These are phyloP conservation scores for Chrysochromulina parva DNA, from an alignment of 78 protist genomes.

Conservation along the genomic window DNA sequence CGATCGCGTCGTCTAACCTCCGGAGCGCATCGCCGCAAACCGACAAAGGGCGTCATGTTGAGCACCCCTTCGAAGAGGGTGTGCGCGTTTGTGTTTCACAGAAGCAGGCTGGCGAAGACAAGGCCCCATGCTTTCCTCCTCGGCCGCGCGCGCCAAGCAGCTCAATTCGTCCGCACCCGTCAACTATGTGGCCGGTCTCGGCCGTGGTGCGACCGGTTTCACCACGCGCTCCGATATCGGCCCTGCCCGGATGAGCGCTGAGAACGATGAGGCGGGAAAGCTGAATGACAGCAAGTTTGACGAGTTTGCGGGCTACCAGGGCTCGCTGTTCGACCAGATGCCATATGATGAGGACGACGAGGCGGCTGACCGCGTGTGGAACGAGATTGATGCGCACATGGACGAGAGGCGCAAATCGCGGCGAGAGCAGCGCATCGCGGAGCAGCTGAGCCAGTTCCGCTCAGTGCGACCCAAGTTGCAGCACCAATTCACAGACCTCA, in stretches of 20 bases:
- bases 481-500: conserved; percentile 80
- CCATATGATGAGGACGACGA: conserved; percentile 67
- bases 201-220: conserved; percentile 93
- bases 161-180: not conserved
- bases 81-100: no score
- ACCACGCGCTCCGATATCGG: conserved; percentile 94
- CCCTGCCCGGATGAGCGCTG: conserved; percentile 29
- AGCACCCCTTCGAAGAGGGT: no score
- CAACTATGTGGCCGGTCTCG: conserved; percentile 86
- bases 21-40: no score
- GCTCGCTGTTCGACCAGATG: conserved; percentile 47
- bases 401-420: conserved; percentile 38
- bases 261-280: not conserved
- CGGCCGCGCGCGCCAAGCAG: not conserved
- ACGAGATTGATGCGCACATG: conserved; percentile 35
- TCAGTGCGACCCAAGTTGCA: conserved; percentile 73
- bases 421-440: conserved; percentile 34
- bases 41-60: no score
- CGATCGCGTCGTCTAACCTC: no score
- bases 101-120: no score
- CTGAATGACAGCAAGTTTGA: conserved; percentile 72
- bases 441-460: conserved; percentile 34
- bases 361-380: not conserved
- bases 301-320: conserved; percentile 82
- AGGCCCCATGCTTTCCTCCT: no score